Conservation (phyloP, 768 basidiomycete species). For the Phaeolepiota aurea region DNA sequence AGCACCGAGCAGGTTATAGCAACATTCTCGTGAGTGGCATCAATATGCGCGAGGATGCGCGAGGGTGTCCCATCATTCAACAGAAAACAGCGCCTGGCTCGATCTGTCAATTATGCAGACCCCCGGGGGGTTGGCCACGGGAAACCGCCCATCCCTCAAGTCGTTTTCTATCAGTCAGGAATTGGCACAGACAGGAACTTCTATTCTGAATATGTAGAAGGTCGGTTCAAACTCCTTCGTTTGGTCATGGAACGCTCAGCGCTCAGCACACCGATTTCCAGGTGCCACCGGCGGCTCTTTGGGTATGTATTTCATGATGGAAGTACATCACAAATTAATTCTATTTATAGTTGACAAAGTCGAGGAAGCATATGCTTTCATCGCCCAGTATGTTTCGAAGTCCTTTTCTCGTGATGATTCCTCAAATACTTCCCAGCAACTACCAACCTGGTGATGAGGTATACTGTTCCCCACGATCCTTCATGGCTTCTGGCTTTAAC, state of each 20-base stretch:
- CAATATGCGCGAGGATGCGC: not conserved
- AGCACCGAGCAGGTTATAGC: slow-evolving; percentile 39
- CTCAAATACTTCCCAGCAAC: slow-evolving; percentile 35
- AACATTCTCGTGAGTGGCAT: slow-evolving; percentile 45
- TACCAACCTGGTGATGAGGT: slow-evolving; percentile 70
- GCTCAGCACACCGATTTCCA: slow-evolving; percentile 15
- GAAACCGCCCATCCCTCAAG: slow-evolving; percentile 43
- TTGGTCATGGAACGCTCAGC: not conserved
- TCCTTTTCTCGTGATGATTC: not conserved
- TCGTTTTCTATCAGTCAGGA: slow-evolving; percentile 59
- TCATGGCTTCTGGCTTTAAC: too few relatives aligned
- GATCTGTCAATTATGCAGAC: slow-evolving; percentile 44
- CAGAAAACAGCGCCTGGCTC: slow-evolving; percentile 37
- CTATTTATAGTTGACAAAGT: slow-evolving; percentile 51
- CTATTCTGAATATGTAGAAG: slow-evolving; percentile 54
- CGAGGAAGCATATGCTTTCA: slow-evolving; percentile 74
- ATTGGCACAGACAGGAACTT: slow-evolving; percentile 49
- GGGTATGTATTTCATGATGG: slow-evolving; percentile 26
- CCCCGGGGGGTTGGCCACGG: slow-evolving; percentile 15
- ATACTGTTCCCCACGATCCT: too few relatives aligned
- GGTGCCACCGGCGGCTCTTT: slow-evolving; percentile 58
- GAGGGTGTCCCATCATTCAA: not conserved
- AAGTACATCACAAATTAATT: slow-evolving; percentile 1
- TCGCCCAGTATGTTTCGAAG: slow-evolving; percentile 52
- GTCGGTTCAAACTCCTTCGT: slow-evolving; percentile 18